Conservation (phyloP, 208 protist genomes). For the Leishmania turanica region DNA sequence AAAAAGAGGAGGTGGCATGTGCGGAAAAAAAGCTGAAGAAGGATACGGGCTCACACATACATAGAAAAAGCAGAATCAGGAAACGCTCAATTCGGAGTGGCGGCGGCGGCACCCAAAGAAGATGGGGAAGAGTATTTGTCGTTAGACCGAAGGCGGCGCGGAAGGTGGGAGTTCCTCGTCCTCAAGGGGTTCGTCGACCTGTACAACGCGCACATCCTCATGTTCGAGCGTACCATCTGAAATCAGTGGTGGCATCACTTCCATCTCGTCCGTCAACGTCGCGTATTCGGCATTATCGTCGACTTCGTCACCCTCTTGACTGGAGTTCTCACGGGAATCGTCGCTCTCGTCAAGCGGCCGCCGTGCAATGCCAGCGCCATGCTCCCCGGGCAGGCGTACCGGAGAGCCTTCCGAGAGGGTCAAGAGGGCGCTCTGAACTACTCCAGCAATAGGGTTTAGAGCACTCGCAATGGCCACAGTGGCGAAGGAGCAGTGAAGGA, state of each 20-base stretch:
- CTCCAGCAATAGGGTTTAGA: slow-evolving; percentile 36
- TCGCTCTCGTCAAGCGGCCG: background rate
- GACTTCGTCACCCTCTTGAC: slow-evolving; percentile 26
- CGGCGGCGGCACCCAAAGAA: background rate
- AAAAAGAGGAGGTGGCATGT: no score
- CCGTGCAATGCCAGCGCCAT: background rate
- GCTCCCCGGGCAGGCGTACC: background rate
- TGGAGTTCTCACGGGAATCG: slow-evolving; percentile 33
- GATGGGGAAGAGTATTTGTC: background rate
- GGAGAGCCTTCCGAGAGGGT: slow-evolving; percentile 4
- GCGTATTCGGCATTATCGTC: slow-evolving; percentile 19
- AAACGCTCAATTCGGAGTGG: background rate
- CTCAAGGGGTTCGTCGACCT: slow-evolving; percentile 1
- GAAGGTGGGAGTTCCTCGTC: slow-evolving; percentile 21
- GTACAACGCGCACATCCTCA: slow-evolving; percentile 16
- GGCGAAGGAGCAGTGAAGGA: slow-evolving; percentile 50
- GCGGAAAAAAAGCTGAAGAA: background rate
- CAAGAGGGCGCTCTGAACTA: slow-evolving; percentile 43
- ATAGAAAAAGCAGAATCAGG: background rate
- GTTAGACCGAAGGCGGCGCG: background rate
- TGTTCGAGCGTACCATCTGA: background rate
- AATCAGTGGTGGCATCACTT: background rate
- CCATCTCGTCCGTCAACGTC: slow-evolving; percentile 17
- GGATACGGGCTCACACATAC: background rate
- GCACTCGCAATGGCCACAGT: slow-evolving; percentile 53